Conservation (phyloP, 1,284 basidiomycete genomes). For the Anthracocystis setariae region DNA sequence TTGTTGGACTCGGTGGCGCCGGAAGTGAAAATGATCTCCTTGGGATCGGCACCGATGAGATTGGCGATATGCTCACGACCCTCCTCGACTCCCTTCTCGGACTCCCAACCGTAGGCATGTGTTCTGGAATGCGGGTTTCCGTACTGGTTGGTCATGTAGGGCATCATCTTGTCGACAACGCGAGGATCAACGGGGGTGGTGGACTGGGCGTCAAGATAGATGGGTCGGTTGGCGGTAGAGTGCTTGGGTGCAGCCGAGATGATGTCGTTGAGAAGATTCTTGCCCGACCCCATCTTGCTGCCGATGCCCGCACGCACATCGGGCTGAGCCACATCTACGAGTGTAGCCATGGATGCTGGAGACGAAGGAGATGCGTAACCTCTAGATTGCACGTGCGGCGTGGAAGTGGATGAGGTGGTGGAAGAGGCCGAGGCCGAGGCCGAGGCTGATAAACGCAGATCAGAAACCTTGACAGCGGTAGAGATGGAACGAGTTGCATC, state of each 20-base stretch:
- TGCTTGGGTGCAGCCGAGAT: constrained; percentile 38
- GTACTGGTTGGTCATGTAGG: constrained; percentile 93
- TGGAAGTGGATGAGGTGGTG: constrained; percentile 13
- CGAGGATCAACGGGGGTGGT: constrained; percentile 98
- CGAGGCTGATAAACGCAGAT: neutral
- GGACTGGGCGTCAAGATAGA: constrained; percentile 70
- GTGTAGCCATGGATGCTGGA: constrained; percentile 58
- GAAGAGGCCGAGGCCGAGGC: constrained; percentile 6
- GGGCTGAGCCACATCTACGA: constrained; percentile 57
- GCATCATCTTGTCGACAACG: constrained; percentile 96
- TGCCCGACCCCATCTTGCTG: constrained; percentile 48
- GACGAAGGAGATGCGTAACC: constrained; percentile 53
- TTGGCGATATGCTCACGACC: constrained; percentile 90
- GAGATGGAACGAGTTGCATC: constrained; percentile 11
- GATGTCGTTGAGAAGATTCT: constrained; percentile 46
- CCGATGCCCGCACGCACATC: constrained; percentile 49
- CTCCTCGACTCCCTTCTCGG: constrained; percentile 90
- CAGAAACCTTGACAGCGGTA: neutral
- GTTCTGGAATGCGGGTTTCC: constrained; percentile 98
- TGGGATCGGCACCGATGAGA: constrained; percentile 90
- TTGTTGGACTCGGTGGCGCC: constrained; percentile 99
- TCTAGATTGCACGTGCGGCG: constrained; percentile 17
- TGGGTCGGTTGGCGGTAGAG: constrained; percentile 59
- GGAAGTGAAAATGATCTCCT: constrained; percentile 97
- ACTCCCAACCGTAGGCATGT: constrained; percentile 99